These are phyloP conservation scores for Rhododendron williamsianum DNA, from an alignment of 148 eudicot species.

Conservation along the genomic window DNA sequence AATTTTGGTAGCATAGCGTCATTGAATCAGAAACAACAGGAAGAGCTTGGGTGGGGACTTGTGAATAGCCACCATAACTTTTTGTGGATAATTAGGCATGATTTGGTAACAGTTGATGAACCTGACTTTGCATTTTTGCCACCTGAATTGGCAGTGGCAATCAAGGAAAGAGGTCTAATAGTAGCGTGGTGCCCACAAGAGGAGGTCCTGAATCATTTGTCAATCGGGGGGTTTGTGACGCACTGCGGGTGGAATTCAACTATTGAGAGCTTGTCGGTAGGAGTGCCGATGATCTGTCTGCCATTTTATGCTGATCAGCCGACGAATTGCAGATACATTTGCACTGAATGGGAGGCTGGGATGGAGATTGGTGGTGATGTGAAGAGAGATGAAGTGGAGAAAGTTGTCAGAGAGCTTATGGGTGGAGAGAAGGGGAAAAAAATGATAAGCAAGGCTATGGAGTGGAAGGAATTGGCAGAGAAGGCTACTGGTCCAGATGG, in stretches of 20 bases:
- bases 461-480: background rate
- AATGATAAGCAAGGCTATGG: background rate
- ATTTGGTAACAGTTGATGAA: background rate
- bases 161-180: background rate
- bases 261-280: background rate
- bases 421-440: background rate
- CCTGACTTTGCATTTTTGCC: background rate
- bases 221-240: background rate
- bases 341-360: background rate
- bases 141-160: background rate
- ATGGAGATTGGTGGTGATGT: background rate
- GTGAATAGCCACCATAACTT: slow-evolving; percentile 7
- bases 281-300: background rate
- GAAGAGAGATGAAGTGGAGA: background rate
- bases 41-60: slow-evolving; percentile 19
- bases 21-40: background rate
- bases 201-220: background rate
- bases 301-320: background rate
- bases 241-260: background rate
- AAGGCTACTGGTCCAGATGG: background rate
- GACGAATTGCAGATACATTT: background rate
- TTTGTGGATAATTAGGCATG: slow-evolving; percentile 16
- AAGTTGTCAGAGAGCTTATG: background rate
- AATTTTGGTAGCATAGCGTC: slow-evolving; percentile 9
- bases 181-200: background rate